Evolutionary conservation across 2,329 filamentous ascomycete species (phyloP), one percentile per base, ranked within the genome.

Genomic region (Alternaria sp.): DNA sequence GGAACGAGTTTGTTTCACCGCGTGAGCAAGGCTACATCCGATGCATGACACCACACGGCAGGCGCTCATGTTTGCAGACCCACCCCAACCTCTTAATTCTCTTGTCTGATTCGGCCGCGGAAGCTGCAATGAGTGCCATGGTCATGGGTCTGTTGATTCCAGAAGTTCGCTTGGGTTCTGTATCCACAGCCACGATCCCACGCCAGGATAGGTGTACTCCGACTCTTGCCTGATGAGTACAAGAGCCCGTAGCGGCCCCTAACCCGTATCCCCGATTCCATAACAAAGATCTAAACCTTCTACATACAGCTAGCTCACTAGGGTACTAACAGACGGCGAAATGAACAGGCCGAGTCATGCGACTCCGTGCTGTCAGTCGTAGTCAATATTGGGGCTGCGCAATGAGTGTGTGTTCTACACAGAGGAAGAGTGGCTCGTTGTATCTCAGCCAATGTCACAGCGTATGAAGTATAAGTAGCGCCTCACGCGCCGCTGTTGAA

Each of bases 181-280:
- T 48, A 36, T 48, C 46, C 46, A 48, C 46, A 48, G 46, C 46
- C 46, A 36, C 46, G 46, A 32, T 48, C 30, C 14, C 30, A 48
- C 30, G 3, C 46, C 14, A 22, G 46, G 12, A 8, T 36, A 36
- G 46, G 18, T 18, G 14, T 36, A 14, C 20, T 14, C 14, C 46
- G 9, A 24, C 46, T 48, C 30, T 36, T 48, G 46, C 30, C 30
- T 9, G 28, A 48, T 48, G 2, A 4, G 46, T 16, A 24, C 30
- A 34, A 48, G 46, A 36, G 46, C 30, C 20, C 16, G 30, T 20
- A 48, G 30, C 32, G 46, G 46, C 18, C 16, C 20, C 14, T 16
- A 9, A n/a, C 30, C 46, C 46, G 30, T 14, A 20, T 48, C 46
- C 46, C n/a, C 44, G 9, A 12, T 5, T 34, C 14, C 18, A 14